Evolutionary conservation across 108 stramenopile genomes (phyloP).

Genomic region (Hondaea fermentalgiana): DNA sequence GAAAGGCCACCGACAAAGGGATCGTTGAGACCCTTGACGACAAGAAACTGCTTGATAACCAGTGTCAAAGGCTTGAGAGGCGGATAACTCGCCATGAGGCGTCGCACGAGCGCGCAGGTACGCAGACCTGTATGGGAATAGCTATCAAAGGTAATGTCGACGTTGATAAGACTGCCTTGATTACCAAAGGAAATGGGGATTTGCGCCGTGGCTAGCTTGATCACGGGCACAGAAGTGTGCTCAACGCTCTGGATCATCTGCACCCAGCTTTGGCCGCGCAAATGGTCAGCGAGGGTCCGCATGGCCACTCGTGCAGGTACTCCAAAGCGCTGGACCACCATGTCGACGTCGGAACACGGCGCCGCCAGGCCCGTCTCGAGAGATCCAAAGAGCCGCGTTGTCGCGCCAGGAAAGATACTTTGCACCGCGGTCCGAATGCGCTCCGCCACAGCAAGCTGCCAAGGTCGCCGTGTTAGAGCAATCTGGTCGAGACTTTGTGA

Average conservation of each 20-base stretch:
- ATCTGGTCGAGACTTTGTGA: not conserved
- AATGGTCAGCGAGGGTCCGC: not conserved
- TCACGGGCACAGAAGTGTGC: not conserved
- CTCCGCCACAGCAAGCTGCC: conserved; percentile 12
- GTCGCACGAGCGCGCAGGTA: conserved; percentile 19
- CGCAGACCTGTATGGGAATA: conserved; percentile 56
- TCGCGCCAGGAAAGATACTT: not conserved
- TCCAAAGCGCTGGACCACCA: not conserved
- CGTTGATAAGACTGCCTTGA: conserved; percentile 23
- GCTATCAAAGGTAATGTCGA: conserved; percentile 90
- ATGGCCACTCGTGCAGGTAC: not conserved
- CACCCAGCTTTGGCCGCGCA: not conserved
- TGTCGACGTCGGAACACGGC: not conserved
- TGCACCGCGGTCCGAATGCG: not conserved
- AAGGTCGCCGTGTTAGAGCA: not conserved
- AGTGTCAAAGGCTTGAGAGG: conserved; percentile 63
- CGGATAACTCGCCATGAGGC: conserved; percentile 22
- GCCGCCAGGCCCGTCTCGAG: not conserved
- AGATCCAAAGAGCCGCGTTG: not conserved
- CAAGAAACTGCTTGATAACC: conserved; percentile 78
- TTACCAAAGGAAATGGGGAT: conserved; percentile 5
- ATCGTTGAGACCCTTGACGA: conserved; percentile 76
- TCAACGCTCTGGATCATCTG: conserved; percentile 4
- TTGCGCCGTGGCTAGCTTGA: not conserved
- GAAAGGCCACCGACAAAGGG: conserved; percentile 88